phyloP scores from a whole-genome alignment of 2,329 filamentous ascomycete genomes.

The Colletotrichum sp. region DNA sequence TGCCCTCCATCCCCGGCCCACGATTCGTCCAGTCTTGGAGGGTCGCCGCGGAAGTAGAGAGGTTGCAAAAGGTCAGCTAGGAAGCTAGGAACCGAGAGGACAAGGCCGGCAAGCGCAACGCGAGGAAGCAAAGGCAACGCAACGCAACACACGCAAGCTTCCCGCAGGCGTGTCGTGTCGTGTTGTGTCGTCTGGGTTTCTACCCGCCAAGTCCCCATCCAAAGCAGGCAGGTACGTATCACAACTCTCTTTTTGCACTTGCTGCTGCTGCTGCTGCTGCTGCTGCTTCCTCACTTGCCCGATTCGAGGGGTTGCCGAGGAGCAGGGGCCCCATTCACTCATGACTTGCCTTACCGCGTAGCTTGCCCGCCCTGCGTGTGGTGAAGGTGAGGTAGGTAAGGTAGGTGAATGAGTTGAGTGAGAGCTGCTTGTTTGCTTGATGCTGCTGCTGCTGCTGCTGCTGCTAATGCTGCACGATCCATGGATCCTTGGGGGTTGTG shows the following conservation, averaged over 20 bases:
- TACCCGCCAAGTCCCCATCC: not conserved
- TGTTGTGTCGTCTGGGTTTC: not conserved
- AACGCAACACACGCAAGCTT: conserved; percentile 12
- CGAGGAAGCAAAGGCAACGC: not conserved
- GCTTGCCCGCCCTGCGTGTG: not conserved
- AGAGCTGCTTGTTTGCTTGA: not conserved
- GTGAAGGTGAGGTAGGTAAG: not conserved
- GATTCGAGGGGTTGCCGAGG: conserved; percentile 2
- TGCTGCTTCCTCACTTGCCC: not conserved
- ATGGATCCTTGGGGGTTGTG: conserved; percentile 10
- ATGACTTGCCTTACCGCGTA: not conserved
- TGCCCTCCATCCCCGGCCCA: not conserved
- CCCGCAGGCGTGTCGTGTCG: not conserved
- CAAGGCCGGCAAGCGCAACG: conserved; percentile 1
- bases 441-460: not conserved
- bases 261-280: not conserved
- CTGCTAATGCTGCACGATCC: conserved; percentile 7
- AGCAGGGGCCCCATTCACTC: not conserved
- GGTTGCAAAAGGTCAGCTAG: not conserved
- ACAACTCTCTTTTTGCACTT: not conserved
- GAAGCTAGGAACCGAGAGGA: conserved; percentile 4
- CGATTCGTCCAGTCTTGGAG: conserved; percentile 1
- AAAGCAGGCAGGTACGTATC: conserved; percentile 14
- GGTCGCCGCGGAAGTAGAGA: not conserved
- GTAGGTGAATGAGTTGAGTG: not conserved